Evolutionary conservation across 2,329 filamentous ascomycete species (phyloP).

Genomic region (Pseudogymnoascus destructans): DNA sequence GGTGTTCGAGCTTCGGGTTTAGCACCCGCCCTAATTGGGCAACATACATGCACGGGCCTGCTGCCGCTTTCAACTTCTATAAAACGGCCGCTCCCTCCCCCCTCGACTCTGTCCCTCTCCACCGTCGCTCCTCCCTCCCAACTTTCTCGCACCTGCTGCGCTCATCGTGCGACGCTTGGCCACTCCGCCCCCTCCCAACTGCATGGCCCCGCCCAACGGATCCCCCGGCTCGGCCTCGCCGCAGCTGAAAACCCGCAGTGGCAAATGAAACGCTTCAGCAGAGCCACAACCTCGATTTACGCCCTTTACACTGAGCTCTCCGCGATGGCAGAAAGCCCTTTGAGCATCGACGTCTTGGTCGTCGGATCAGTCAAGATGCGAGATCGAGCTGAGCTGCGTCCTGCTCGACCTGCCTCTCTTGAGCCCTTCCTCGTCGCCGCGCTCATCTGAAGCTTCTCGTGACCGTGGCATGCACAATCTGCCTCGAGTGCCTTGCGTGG

Average conservation of each 20-base stretch:
- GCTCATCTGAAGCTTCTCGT: background rate
- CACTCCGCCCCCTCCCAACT: slow-evolving; percentile 2
- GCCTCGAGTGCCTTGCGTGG: no score
- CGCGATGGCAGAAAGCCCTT: background rate
- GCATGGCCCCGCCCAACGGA: no score
- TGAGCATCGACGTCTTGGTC: background rate
- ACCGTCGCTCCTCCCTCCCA: slow-evolving; percentile 8
- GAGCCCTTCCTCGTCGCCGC: background rate
- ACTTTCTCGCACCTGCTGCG: slow-evolving; percentile 3
- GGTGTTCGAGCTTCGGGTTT: no score
- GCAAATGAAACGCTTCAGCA: background rate
- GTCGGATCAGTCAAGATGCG: background rate
- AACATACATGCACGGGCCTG: no score
- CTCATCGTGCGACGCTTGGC: background rate
- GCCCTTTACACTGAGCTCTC: background rate
- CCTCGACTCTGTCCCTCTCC: slow-evolving; percentile 10
- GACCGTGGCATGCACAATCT: no score
- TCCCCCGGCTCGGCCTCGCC: no score
- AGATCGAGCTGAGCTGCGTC: background rate
- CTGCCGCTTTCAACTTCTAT: no score
- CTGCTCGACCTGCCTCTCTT: background rate
- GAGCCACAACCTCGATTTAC: background rate
- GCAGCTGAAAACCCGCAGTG: no score
- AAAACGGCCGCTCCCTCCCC: no score
- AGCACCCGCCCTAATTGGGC: no score